Percentiles rank a stretch among this genome's conserved stretches.
These are phyloP conservation scores for Kluyveromyces dobzhanskii DNA, from an alignment of 805 yeast species.

Conservation along the genomic window DNA sequence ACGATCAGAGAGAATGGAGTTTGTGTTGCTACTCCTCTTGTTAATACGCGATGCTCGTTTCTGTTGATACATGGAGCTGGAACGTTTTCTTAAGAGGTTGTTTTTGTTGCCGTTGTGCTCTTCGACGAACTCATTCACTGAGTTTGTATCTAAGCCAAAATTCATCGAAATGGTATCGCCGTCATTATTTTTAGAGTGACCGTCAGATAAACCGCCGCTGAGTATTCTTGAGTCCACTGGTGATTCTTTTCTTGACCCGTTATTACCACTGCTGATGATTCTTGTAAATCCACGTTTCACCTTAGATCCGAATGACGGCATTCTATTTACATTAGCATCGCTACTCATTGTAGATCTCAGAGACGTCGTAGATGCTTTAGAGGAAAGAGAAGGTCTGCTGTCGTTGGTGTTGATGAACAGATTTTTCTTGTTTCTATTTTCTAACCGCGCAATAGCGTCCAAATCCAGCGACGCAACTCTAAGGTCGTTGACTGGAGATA, in stretches of 20 bases:
- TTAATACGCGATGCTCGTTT: background rate
- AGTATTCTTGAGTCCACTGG: background rate
- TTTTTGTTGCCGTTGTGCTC: constrained; percentile 2
- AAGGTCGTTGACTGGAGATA: background rate
- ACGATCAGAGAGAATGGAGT: constrained; percentile 1
- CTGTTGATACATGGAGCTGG: constrained; percentile 3
- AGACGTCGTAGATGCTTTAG: background rate
- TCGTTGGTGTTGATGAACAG: constrained; percentile 1
- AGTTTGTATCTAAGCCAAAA: constrained; percentile 1
- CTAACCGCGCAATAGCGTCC: background rate
- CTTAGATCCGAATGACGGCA: constrained; percentile 22
- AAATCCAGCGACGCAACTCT: constrained; percentile 3
- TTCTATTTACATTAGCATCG: constrained; percentile 6
- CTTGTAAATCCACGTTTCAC: constrained; percentile 22
- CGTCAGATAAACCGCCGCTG: background rate
- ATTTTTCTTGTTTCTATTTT: constrained; percentile 4
- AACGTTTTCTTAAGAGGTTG: constrained; percentile 1
- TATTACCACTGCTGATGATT: constrained; percentile 16
- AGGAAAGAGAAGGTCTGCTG: background rate
- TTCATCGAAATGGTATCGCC: constrained; percentile 1
- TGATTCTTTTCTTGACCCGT: constrained; percentile 1
- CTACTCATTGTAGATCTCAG: background rate
- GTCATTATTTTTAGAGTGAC: background rate
- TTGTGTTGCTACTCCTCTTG: constrained; percentile 2
- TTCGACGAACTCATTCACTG: constrained; percentile 3